A percentile compares a stretch with the other conserved stretches of the same genome.
Evolutionary conservation across 352 stramenopile species (phyloP).

Genomic region (Phytophthora fragariae): DNA sequence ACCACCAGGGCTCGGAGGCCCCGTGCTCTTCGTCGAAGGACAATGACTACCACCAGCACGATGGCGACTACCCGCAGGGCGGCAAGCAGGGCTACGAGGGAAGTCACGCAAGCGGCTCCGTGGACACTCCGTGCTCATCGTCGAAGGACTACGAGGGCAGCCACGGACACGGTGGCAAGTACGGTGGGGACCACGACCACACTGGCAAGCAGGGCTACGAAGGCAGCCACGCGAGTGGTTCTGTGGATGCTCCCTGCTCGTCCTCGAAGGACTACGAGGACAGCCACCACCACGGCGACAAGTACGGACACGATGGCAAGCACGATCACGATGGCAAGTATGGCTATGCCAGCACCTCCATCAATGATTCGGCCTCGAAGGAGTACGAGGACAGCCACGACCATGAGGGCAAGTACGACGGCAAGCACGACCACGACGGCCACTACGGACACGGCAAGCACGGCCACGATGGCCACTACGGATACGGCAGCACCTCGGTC

Average conservation of each 20-base stretch:
- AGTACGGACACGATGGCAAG: neutral
- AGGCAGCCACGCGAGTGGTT: neutral
- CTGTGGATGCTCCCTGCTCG: conserved; percentile 9
- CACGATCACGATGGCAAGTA: no score
- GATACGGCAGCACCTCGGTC: neutral
- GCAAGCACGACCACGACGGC: neutral
- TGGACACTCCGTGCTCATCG: neutral
- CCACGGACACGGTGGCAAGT: neutral
- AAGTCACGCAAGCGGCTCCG: neutral
- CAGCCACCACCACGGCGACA: neutral
- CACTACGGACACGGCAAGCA: no score
- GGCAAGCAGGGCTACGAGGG: neutral
- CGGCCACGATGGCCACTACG: no score
- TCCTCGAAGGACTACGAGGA: conserved; percentile 6
- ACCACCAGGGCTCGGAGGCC: neutral
- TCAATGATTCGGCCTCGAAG: conserved; percentile 6
- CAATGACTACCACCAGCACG: neutral
- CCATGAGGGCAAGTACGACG: neutral
- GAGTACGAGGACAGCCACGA: neutral
- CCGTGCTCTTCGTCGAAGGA: conserved; percentile 14
- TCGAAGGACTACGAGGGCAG: neutral
- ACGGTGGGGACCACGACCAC: neutral
- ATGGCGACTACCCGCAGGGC: neutral
- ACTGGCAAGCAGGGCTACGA: conserved; percentile 10
- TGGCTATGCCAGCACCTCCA: neutral